Evolutionary conservation across 345 rosid genomes (phyloP), one percentile per base, ranked within the genome.

Genomic region (Linum tenue): DNA sequence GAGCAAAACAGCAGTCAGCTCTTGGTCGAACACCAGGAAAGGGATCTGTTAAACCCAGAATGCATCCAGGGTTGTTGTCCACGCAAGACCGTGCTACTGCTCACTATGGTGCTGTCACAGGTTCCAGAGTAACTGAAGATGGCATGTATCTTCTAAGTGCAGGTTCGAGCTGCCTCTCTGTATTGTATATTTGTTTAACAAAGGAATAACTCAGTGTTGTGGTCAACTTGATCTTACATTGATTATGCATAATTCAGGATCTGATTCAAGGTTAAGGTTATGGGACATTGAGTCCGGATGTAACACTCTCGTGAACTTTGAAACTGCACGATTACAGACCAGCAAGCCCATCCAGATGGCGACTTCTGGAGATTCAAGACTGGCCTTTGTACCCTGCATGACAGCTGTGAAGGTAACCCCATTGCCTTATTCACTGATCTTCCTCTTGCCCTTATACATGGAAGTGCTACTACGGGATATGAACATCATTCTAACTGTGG

Each of bases 131-230:
- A 71, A 88, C 97, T 39, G 86, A 82, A 65, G 88, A 88, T 67
- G 94, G 97, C 81, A 90, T 92, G 96, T 77, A 92, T 78, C 94
- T 92, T 73, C 82, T 92, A 41, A 92, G 98, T 81, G 84, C 95
- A 84, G 98, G 98, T 92, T 76, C 56, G 15, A 50, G 65, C 72
- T 31, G 72, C 48, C 51, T 65, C 57, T 22, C 56, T 59, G 3
- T 59, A 7, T 59, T 7, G 40, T 31, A 8, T 39, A 44, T 53
- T 65, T 69, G 36, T 11, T 64, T 55, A 40, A 38, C 55, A 44
- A n/a, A 8, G 38, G 31, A 31, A 35, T 22, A 60, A 5, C 41
- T 59, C 56, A 41, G 5, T 64, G 9, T 37, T 9, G 41, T 10
- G 35, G 4, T 48, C 48, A 12, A 57, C 1, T 16, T 16, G 22